phyloP scores from a whole-genome alignment of 1,284 basidiomycete genomes.

The Boletus semigastroideus region DNA sequence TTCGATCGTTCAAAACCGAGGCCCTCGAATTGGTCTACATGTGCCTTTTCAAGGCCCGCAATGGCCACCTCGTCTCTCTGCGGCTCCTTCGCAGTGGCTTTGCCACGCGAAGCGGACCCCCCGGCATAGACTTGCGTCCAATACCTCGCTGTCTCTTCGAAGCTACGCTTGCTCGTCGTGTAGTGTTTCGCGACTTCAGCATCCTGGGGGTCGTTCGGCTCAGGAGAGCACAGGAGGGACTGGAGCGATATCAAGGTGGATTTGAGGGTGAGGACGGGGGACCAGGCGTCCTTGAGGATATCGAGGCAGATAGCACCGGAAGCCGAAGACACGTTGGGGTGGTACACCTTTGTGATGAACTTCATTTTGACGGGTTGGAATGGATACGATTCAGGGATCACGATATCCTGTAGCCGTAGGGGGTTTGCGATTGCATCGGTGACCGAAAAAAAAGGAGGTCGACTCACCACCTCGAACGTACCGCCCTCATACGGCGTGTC shows the following conservation, averaged over 20 bases:
- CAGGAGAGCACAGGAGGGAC: slow-evolving; percentile 92
- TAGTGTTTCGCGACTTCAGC: slow-evolving; percentile 98
- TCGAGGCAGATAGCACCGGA: slow-evolving; percentile 91
- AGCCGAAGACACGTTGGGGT: slow-evolving; percentile 94
- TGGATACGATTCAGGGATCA: slow-evolving; percentile 93
- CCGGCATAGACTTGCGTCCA: slow-evolving; percentile 93
- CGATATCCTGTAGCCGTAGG: slow-evolving; percentile 69
- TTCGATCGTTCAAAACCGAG: slow-evolving; percentile 74
- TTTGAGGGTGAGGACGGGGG: slow-evolving; percentile 92
- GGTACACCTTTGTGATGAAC: slow-evolving; percentile 95
- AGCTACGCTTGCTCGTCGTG: slow-evolving; percentile 81
- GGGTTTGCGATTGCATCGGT: slow-evolving; percentile 7
- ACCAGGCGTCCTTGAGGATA: slow-evolving; percentile 91
- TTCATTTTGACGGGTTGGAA: slow-evolving; percentile 99
- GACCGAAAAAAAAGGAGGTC: slow-evolving; percentile 5
- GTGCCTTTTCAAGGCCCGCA: slow-evolving; percentile 69
- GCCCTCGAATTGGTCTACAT: slow-evolving; percentile 72
- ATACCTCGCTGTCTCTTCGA: slow-evolving; percentile 91
- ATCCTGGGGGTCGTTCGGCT: slow-evolving; percentile 97
- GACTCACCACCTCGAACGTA: slow-evolving; percentile 85
- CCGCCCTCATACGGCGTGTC: slow-evolving; percentile 96
- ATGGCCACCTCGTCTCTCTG: slow-evolving; percentile 66
- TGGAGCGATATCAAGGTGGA: slow-evolving; percentile 96
- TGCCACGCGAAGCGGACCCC: slow-evolving; percentile 53
- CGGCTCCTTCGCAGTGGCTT: slow-evolving; percentile 32